These are phyloP conservation scores for Pyricularia pennisetigena DNA, from an alignment of 2,329 filamentous ascomycete species.

Conservation along the genomic window DNA sequence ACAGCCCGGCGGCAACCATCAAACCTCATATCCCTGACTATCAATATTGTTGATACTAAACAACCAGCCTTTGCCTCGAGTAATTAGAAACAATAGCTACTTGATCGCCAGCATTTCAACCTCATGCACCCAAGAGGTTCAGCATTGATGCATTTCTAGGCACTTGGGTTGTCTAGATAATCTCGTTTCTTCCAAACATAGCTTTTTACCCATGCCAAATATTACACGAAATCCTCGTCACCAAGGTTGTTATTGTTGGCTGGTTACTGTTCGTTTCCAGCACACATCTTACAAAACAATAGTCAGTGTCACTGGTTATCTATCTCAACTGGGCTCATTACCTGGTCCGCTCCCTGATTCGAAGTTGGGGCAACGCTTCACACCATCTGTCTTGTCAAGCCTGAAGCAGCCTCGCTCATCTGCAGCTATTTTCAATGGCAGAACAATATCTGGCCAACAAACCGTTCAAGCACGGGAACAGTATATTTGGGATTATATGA, in stretches of 20 bases:
- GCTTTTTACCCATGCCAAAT: background rate
- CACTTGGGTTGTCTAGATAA: background rate
- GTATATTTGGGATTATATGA: background rate
- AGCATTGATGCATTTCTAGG: background rate
- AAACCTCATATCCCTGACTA: background rate
- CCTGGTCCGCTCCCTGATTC: background rate
- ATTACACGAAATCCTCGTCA: background rate
- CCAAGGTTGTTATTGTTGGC: background rate
- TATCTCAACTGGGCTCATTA: background rate
- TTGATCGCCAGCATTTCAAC: background rate
- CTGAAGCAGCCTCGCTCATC: background rate
- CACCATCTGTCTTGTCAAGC: background rate
- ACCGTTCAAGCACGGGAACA: background rate
- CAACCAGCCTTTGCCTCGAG: background rate
- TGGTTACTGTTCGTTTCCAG: background rate
- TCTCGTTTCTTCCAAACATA: background rate
- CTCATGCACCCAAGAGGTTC: background rate
- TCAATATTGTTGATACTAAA: background rate
- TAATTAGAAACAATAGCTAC: background rate
- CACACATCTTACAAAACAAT: background rate
- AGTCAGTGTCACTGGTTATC: background rate
- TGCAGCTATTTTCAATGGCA: background rate
- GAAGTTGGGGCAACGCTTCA: background rate
- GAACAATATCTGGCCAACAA: background rate
- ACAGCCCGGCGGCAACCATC: background rate